Evolutionary conservation across 164 flowering plant species (phyloP).

Genomic region (Magnolia kwangsiensis): DNA sequence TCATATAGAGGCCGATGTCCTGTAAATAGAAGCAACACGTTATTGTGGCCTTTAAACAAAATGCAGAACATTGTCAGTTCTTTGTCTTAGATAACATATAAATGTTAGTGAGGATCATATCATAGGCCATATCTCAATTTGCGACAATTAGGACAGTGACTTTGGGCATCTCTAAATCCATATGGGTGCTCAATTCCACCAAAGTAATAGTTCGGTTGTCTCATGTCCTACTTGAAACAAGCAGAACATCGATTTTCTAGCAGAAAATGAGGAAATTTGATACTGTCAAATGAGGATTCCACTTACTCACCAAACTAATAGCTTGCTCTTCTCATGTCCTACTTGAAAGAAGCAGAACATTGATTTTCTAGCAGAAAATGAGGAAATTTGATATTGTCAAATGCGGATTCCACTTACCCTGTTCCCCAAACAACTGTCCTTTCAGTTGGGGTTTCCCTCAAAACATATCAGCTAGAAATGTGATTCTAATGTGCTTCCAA

Average conservation of each 20-base stretch:
- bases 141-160: too few species aligned
- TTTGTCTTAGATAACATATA: too few species aligned
- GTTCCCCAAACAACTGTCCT: not conserved
- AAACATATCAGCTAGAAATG: not conserved
- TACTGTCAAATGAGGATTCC: not conserved
- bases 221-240: not conserved
- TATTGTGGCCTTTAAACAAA: too few species aligned
- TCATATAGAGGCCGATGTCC: slow-evolving; percentile 82
- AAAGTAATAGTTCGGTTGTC: not conserved
- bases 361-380: not conserved
- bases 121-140: too few species aligned
- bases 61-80: too few species aligned
- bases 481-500: not conserved
- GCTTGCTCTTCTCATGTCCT: not conserved
- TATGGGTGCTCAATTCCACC: not conserved
- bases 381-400: not conserved
- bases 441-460: not conserved
- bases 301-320: not conserved
- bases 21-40: slow-evolving; percentile 17
- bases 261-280: not conserved
- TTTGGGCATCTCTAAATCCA: not conserved
- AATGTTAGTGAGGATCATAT: too few species aligned
- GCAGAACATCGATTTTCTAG: not conserved
- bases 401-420: not conserved
- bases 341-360: not conserved